Conservation (phyloP, 345 rosid genomes). For the Aquilaria sinensis region DNA sequence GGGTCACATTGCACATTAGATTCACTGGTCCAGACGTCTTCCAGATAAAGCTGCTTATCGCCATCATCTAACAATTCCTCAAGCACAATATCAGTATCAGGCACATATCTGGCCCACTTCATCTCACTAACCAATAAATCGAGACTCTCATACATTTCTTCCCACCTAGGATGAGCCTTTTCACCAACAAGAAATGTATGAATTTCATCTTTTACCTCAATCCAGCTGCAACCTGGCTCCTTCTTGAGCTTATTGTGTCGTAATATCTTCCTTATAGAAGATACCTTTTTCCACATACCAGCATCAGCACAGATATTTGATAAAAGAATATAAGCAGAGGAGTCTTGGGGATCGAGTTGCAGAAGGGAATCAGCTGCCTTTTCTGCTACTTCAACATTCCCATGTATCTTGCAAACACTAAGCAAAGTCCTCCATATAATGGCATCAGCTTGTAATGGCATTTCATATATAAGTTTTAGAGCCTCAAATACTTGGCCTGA, state of each 20-base stretch:
- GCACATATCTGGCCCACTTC: constrained; percentile 29
- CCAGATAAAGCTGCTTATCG: neutral
- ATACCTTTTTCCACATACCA: constrained; percentile 82
- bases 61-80: constrained; percentile 4
- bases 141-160: constrained; percentile 56
- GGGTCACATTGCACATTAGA: no score
- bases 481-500: constrained; percentile 59
- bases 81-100: constrained; percentile 17
- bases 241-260: constrained; percentile 58
- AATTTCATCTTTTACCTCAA: constrained; percentile 73
- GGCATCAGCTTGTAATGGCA: constrained; percentile 81
- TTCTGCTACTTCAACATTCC: constrained; percentile 75
- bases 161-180: constrained; percentile 56
- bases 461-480: constrained; percentile 44
- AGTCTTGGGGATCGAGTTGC: constrained; percentile 65
- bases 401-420: constrained; percentile 65
- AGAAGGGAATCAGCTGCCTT: constrained; percentile 48
- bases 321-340: constrained; percentile 72
- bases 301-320: constrained; percentile 85
- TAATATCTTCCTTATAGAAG: constrained; percentile 60
- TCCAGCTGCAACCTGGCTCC: constrained; percentile 98
- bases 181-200: constrained; percentile 66
- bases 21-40: no score
- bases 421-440: constrained; percentile 84
- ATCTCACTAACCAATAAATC: constrained; percentile 50